Evolutionary conservation across 164 flowering plant species (phyloP).

Genomic region (Platanus orientalis): DNA sequence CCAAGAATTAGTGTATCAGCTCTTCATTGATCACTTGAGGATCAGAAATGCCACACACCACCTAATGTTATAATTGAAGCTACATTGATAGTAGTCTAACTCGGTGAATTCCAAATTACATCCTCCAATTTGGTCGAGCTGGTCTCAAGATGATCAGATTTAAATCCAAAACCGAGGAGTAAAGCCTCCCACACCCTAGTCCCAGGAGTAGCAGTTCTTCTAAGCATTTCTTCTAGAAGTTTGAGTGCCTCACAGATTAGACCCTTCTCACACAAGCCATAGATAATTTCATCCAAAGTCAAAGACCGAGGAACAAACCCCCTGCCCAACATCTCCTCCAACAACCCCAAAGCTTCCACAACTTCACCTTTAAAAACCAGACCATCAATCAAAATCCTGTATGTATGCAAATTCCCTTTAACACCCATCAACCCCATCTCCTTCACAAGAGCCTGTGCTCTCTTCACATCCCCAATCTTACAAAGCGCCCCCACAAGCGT

Average conservation of each 20-base stretch:
- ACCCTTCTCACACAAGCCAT: conserved; percentile 34
- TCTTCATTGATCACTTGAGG: too few species aligned
- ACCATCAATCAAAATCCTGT: conserved; percentile 47
- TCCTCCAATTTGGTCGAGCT: conserved; percentile 15
- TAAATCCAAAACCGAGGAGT: conserved; percentile 23
- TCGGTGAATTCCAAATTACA: not conserved
- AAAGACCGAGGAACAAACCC: conserved; percentile 23
- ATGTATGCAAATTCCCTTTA: conserved; percentile 32
- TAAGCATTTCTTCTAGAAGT: conserved; percentile 31
- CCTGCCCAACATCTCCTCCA: conserved; percentile 42
- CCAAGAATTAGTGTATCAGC: too few species aligned
- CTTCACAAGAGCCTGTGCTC: conserved; percentile 32
- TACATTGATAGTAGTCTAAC: not conserved
- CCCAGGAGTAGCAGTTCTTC: conserved; percentile 34
- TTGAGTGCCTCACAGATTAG: conserved; percentile 31
- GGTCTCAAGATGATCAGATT: conserved; percentile 15
- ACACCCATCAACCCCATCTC: conserved; percentile 50
- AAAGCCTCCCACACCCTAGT: conserved; percentile 47
- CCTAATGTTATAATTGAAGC: not conserved
- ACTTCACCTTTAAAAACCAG: conserved; percentile 37
- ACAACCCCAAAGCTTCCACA: conserved; percentile 37
- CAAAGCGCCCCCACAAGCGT: conserved; percentile 33
- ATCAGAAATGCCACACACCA: not conserved
- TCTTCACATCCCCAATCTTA: conserved; percentile 35
- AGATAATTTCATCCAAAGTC: conserved; percentile 38